Evolutionary conservation across 805 yeast species (phyloP), one percentile per base, ranked within the genome.

Genomic region (Cyberlindnera mississippiensis): DNA sequence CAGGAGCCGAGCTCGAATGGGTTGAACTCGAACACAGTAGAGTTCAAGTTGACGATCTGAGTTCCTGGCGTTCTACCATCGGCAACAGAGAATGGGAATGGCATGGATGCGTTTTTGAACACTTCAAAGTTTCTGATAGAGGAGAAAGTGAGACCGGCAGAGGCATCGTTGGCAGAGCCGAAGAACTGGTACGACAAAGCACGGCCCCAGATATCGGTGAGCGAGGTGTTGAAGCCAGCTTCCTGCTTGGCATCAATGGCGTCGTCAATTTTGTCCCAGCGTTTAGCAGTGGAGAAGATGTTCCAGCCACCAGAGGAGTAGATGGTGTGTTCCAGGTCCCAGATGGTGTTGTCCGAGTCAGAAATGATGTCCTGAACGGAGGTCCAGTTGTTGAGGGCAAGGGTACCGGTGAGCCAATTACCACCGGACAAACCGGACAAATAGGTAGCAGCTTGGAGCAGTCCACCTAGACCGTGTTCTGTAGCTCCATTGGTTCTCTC

Each of bases 1-100:
- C 95, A 88, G 4, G 95, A 80, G 12, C 96, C 96, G 56, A 88
- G 63, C 57, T 82, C 85, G 53, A 67, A 81, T 12, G 95, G 90
- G 37, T 72, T 73, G 50, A 77, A 61, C 50, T 80, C 78, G 48
- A 80, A 76, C 39, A 71, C 73, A 1, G 96, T 85, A 8, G 95
- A 80, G 66, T 86, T 88, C 26, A 63, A 58, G 45, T 74, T 71
- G 37, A 84, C 65, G 37, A 83, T 70, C 6, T 47, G 5, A 4
- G 83, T 71, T 20, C 77, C 78, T 10, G 86, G 86, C n/a, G 73
- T 67, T 62, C 87, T 69, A 37, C 85, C 86, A 55, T 78, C 78
- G 12, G 80, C 75, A 48, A 75, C 81, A 52, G 74, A 67, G 51
- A 82, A 78, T 41, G 84, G 95, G 67, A 75, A 84, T 37, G 84